Conservation (phyloP, 2,329 filamentous ascomycete genomes). For the Cytospora mali region DNA sequence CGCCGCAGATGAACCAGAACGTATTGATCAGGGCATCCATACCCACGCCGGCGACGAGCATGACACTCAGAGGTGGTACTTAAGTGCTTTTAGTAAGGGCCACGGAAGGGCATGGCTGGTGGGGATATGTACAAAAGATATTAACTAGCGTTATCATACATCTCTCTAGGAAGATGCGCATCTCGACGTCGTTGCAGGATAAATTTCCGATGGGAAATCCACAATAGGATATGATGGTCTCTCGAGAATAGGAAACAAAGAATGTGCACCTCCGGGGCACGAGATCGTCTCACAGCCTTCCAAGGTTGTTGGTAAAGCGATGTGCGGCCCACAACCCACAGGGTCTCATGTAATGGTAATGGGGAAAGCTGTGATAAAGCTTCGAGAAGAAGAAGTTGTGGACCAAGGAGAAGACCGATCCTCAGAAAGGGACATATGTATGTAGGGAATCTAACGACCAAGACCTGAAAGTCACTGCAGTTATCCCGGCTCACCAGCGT, state of each 20-base stretch:
- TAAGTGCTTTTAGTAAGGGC: neutral
- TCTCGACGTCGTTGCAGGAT: neutral
- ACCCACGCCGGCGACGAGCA: constrained; percentile 51
- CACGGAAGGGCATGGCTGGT: neutral
- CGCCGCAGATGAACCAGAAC: constrained; percentile 32
- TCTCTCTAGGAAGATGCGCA: constrained; percentile 23
- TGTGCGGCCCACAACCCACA: too few species aligned
- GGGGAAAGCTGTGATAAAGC: neutral
- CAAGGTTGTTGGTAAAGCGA: neutral
- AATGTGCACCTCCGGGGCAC: neutral
- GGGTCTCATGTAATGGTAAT: too few species aligned
- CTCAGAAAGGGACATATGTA: neutral
- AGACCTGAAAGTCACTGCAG: neutral
- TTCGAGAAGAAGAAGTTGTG: neutral
- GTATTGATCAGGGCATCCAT: constrained; percentile 56
- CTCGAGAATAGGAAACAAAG: neutral
- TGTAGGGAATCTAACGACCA: neutral
- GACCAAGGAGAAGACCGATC: neutral
- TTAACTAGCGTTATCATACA: constrained; percentile 20
- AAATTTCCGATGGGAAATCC: neutral
- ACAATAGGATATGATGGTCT: neutral
- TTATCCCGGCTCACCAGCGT: neutral
- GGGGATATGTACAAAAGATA: constrained; percentile 10
- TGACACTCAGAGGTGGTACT: constrained; percentile 25
- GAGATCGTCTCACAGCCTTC: neutral